Evolutionary conservation across 805 yeast species (phyloP).

Genomic region (Blastobotrys muscicola): DNA sequence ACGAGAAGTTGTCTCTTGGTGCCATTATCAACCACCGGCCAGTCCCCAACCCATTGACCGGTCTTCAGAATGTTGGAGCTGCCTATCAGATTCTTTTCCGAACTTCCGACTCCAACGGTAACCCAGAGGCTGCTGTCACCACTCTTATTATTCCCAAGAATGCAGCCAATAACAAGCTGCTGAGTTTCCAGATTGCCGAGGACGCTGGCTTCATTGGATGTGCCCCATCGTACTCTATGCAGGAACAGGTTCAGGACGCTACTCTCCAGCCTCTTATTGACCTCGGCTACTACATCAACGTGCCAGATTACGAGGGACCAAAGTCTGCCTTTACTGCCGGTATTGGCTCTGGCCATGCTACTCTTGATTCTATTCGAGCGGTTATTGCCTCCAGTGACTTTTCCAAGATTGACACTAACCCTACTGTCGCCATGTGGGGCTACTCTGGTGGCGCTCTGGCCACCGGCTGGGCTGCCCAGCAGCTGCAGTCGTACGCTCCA

Average conservation of each 20-base stretch:
- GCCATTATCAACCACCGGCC: conserved; percentile 4
- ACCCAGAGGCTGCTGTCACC: conserved; percentile 18
- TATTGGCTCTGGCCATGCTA: conserved; percentile 19
- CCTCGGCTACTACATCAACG: conserved; percentile 12
- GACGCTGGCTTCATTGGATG: conserved; percentile 21
- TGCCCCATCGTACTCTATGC: conserved; percentile 21
- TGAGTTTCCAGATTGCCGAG: conserved; percentile 22
- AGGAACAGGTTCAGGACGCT: conserved; percentile 5
- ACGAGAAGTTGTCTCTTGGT: conserved; percentile 8
- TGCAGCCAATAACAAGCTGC: conserved; percentile 8
- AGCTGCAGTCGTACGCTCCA: conserved; percentile 18
- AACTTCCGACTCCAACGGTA: conserved; percentile 11
- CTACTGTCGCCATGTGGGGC: conserved; percentile 73
- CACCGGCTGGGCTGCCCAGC: conserved; percentile 38
- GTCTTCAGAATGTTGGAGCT: conserved; percentile 2
- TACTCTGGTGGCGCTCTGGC: conserved; percentile 63
- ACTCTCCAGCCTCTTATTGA: conserved; percentile 9
- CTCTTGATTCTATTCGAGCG: conserved; percentile 21
- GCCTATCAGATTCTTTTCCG: conserved; percentile 14
- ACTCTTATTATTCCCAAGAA: conserved; percentile 20
- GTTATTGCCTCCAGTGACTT: conserved; percentile 9
- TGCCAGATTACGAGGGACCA: conserved; percentile 26
- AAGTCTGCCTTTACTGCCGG: conserved; percentile 22
- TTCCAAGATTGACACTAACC: conserved; percentile 27
- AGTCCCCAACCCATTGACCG: conserved; percentile 6